Percentiles rank a stretch among this genome's conserved stretches.
phyloP scores from a whole-genome alignment of 164 flowering plant genomes.

The Stephania cephalantha region DNA sequence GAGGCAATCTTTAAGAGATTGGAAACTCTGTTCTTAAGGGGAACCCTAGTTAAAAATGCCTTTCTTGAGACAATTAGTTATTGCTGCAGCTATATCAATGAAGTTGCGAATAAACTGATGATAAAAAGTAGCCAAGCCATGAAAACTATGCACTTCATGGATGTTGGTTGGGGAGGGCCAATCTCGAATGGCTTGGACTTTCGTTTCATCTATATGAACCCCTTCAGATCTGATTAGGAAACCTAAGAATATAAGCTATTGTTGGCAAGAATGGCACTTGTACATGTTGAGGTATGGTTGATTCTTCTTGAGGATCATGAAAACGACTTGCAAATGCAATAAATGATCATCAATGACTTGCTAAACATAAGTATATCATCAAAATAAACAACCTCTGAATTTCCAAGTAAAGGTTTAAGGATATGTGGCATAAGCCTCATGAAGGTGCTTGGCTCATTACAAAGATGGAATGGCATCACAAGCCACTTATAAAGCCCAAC shows the following conservation, averaged over 20 bases:
- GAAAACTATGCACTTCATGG: not conserved
- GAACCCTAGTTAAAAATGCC: not conserved
- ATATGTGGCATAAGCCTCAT: slow-evolving; percentile 1
- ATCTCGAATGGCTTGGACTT: not conserved
- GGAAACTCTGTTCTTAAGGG: not conserved
- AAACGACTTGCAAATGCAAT: not conserved
- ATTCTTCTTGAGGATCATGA: not conserved
- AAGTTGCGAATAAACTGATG: not conserved
- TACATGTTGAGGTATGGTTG: not conserved
- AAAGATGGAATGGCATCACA: not conserved
- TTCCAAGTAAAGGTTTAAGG: not conserved
- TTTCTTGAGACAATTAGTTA: not conserved
- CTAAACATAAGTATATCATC: not conserved
- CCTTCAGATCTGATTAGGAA: not conserved
- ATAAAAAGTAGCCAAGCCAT: slow-evolving; percentile 1
- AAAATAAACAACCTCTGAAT: not conserved
- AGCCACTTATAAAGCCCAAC: slow-evolving; percentile 1
- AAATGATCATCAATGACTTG: not conserved
- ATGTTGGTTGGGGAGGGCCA: not conserved
- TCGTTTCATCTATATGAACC: not conserved
- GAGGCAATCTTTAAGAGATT: not conserved
- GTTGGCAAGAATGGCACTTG: not conserved
- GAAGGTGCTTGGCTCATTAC: not conserved
- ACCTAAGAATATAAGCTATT: not conserved
- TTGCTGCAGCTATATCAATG: not conserved